Conservation (phyloP, 2,329 filamentous ascomycete species). For the Botryotinia convoluta region DNA sequence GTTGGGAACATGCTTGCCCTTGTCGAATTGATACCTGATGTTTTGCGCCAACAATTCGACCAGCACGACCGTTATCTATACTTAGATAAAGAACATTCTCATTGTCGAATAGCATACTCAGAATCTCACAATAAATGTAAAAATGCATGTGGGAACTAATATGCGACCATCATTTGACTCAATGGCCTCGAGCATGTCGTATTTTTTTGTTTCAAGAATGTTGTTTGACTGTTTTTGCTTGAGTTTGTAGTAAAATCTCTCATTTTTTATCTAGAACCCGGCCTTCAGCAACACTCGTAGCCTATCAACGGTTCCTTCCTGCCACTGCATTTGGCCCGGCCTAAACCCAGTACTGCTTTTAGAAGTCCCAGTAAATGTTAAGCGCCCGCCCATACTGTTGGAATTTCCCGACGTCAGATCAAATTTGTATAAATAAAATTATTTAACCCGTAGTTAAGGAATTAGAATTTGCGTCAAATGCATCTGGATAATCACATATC, state of each 20-base stretch:
- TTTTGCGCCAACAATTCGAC: not conserved
- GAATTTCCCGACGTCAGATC: not conserved
- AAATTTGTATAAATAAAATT: not conserved
- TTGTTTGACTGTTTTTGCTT: not conserved
- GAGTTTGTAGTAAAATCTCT: not conserved
- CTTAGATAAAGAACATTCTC: not conserved
- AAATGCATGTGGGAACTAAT: not conserved
- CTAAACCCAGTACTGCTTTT: not conserved
- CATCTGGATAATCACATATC: not conserved
- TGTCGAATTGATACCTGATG: slow-evolving; percentile 21
- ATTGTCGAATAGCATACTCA: not conserved
- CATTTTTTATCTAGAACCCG: not conserved
- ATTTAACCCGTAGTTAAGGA: not conserved
- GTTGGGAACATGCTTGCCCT: slow-evolving; percentile 41
- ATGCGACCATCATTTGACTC: not conserved
- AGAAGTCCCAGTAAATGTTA: not conserved
- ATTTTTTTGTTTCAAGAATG: not conserved
- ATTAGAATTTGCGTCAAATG: not conserved
- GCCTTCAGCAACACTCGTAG: not conserved
- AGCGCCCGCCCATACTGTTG: not conserved
- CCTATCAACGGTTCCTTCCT: not conserved
- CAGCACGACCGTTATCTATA: not conserved
- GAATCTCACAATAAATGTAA: not conserved
- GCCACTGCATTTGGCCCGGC: not conserved
- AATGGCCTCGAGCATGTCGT: not conserved